Evolutionary conservation across 805 yeast genomes (phyloP), one percentile per base, ranked within the genome.

Genomic region (Saturnispora hagleri): DNA sequence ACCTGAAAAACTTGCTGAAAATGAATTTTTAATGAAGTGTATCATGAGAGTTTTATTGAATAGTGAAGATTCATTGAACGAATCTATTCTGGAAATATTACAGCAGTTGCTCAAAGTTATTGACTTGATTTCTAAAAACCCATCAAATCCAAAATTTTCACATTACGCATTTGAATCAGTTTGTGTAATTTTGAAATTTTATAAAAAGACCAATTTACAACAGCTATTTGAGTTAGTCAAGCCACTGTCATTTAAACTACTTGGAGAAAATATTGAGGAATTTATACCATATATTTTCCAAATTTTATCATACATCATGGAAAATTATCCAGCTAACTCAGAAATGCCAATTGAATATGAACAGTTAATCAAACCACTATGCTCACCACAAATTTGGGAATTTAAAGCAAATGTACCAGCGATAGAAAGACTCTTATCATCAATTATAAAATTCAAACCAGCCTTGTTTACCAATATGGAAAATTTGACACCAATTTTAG

Each of bases 311-410:
- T 89, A 71, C 63, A 67, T 87, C 56, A 72, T 93, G 44, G 95
- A 86, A 58, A 70, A 72, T 20, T 74, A 76, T 42, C 86, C 86
- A 4, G 58, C 54, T 4, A 56, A 65, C 1, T 59, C 68, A 0
- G 71, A 75, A 2, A 71, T 93, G 24, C 93, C 97, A 1, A 75
- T 70, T 1, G 72, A 81, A 31, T 87, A 80, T 62, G 77, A 74
- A 52, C 81, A 77, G 51, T 72, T 93, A 47, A 74, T 89, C 20
- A 81, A 81, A 57, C 98, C 99, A 1, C 70, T 93, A 44, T 72
- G 93, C 59, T 79, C 96, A 1, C 97, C 98, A n/a, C 66, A 81
- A 6, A 83, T 90, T 36, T 93, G 99, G 99, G 98, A 93, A 66
- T 80, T 79, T 55, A 76, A 82, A 57, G 99, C 98, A 15, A 93